A percentile compares a stretch with the other conserved stretches of the same genome.
phyloP scores from a whole-genome alignment of 371 early-diverging fungal genomes.

The Thermomucor indicae-seudaticae region DNA sequence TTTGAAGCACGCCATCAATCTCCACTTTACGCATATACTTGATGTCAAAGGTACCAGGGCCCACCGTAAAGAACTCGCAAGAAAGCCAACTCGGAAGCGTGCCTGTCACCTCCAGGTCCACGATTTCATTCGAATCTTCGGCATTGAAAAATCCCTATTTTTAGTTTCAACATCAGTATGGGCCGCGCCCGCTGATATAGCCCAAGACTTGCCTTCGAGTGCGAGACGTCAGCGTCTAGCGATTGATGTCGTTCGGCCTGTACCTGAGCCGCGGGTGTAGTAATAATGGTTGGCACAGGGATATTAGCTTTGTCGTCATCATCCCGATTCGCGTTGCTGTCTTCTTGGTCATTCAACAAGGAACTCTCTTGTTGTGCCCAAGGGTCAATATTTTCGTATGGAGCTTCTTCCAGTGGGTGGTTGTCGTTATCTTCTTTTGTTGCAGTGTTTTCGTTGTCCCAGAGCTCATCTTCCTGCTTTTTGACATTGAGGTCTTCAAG shows the following conservation, averaged over 20 bases:
- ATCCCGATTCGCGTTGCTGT: constrained; percentile 7
- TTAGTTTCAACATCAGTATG: background rate
- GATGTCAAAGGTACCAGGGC: constrained; percentile 61
- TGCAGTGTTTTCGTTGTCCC: too few relatives aligned
- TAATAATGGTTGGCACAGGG: constrained; percentile 8
- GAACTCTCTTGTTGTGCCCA: constrained; percentile 15
- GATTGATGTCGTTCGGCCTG: background rate
- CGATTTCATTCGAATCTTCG: constrained; percentile 27
- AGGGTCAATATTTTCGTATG: background rate
- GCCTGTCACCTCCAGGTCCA: constrained; percentile 44
- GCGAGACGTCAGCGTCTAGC: constrained; percentile 16
- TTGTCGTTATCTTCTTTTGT: background rate
- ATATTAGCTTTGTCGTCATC: constrained; percentile 5
- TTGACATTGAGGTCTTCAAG: background rate
- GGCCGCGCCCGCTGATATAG: background rate
- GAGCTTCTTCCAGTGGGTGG: background rate
- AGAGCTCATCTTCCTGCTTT: too few relatives aligned
- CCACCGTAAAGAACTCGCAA: constrained; percentile 62
- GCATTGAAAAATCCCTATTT: constrained; percentile 40
- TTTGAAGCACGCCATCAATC: constrained; percentile 56
- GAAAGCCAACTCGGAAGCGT: constrained; percentile 60
- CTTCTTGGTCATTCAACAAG: constrained; percentile 16
- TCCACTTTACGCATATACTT: constrained; percentile 59
- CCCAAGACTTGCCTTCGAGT: constrained; percentile 22
- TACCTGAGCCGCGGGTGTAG: constrained; percentile 2